Base-by-base conservation (phyloP, 768 basidiomycete species). In the Strobilomyces dryophilus region DNA sequence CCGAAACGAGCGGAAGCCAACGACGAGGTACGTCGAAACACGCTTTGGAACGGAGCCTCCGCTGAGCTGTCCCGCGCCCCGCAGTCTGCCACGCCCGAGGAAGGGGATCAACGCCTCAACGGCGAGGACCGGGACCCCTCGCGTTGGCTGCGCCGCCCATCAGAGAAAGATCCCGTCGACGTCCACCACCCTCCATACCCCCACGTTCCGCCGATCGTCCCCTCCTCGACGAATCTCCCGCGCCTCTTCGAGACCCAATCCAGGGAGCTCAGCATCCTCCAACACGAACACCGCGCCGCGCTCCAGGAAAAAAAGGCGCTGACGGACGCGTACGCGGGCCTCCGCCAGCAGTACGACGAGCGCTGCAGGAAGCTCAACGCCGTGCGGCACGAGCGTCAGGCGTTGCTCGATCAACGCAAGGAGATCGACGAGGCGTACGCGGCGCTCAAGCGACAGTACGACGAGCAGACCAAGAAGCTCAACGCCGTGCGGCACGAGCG, bases 401-500 rank as follows among this genome's bases (percentile, higher is more conserved):
- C 21, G 10, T 49, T 47, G 8, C 24, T 51, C 11, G 36, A 21
- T 10, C 36, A 51, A 8, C 49, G 32, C 18, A 53, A 54, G 14
- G 56, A 63, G 17, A 40, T 47, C 3, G 51, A 61, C 7, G 48
- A 54, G 3, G 53, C 54, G 2, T 45, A 59, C 21, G 34, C 26
- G 5, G 34, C 65, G 10, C 64, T 73, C 31, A 51, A 55, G 17
- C 57, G 55, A 15, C 55, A 24, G 49, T 49, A 12, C 34, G 66
- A 47, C 27, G 60, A 55, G 41, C 58, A 45, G 40, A 24, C 14
- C 24, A 47, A 47, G 55, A 52, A 51, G 10, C 37, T 67, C 40
- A n/a, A 50, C 5, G 26, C 18, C 1, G 6, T 49, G 18, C 49
- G 27, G 29, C 42, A 40, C 4, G 54, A 60, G 10, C 18, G 17